phyloP scores from a whole-genome alignment of 176 grass and related monocot species.

The Oropetium thomaeum region DNA sequence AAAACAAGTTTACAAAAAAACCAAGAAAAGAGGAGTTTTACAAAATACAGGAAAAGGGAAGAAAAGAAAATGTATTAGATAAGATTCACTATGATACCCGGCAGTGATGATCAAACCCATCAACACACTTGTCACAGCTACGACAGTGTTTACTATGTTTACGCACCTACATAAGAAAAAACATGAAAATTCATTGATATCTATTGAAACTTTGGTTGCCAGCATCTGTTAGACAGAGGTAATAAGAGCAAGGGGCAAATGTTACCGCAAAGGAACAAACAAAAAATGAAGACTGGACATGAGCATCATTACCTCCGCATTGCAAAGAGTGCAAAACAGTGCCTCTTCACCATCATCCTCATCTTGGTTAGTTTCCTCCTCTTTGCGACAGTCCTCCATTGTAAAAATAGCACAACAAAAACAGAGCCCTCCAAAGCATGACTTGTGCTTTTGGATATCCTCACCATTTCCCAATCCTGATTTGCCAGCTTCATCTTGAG shows the following conservation, averaged over 20 bases:
- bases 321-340: constrained; percentile 95
- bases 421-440: constrained; percentile 61
- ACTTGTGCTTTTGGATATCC: constrained; percentile 33
- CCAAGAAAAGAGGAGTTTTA: neutral
- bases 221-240: constrained; percentile 19
- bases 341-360: constrained; percentile 71
- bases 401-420: constrained; percentile 73
- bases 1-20: neutral
- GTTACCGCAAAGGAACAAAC: neutral
- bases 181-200: neutral
- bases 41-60: neutral
- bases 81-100: constrained; percentile 52
- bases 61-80: constrained; percentile 3
- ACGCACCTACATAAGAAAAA: constrained; percentile 54
- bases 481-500: constrained; percentile 42
- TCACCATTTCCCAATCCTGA: constrained; percentile 20
- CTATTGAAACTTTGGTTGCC: neutral
- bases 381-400: constrained; percentile 82
- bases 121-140: constrained; percentile 98
- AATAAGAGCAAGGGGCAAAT: constrained; percentile 2
- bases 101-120: constrained; percentile 98
- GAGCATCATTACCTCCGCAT: constrained; percentile 61
- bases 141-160: constrained; percentile 95
- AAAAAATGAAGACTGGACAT: neutral
- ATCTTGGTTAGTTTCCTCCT: constrained; percentile 62